Evolutionary conservation across 73 alveolate species (phyloP).

Genomic region (Blepharisma japonicum): DNA sequence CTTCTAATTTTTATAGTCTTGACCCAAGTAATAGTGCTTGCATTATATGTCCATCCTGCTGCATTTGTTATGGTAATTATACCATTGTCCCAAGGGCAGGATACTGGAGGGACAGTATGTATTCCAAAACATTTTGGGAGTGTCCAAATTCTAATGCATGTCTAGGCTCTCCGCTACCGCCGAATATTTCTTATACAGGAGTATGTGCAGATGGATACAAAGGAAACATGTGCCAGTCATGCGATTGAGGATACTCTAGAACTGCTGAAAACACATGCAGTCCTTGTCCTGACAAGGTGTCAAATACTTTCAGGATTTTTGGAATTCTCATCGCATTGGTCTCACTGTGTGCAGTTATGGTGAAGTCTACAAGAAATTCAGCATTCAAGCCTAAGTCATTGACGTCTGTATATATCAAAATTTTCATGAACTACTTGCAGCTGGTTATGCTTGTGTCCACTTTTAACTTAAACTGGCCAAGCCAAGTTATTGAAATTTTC

Average conservation of each 20-base stretch:
- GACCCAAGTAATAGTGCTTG: neutral
- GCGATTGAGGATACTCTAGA: constrained; percentile 60
- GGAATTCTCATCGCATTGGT: constrained; percentile 38
- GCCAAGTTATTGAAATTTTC: neutral
- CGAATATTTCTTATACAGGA: constrained; percentile 31
- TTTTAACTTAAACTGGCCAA: constrained; percentile 66
- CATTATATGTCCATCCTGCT: neutral
- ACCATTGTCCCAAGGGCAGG: neutral
- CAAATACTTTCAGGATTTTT: constrained; percentile 34
- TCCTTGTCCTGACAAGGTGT: constrained; percentile 47
- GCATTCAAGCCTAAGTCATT: constrained; percentile 42
- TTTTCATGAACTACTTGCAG: constrained; percentile 54
- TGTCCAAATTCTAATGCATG: neutral
- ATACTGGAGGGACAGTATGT: neutral
- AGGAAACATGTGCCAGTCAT: constrained; percentile 63
- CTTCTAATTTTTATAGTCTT: neutral
- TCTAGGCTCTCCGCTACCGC: neutral
- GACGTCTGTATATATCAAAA: constrained; percentile 57
- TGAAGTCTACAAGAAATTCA: constrained; percentile 35
- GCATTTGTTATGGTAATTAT: neutral
- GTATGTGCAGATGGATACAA: constrained; percentile 56
- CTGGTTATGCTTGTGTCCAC: constrained; percentile 49
- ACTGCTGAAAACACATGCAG: constrained; percentile 50
- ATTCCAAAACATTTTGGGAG: neutral
- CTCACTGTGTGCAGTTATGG: constrained; percentile 31